Base-by-base conservation (phyloP, 2,329 filamentous ascomycete species). In the Lasiodiplodia citricola region DNA sequence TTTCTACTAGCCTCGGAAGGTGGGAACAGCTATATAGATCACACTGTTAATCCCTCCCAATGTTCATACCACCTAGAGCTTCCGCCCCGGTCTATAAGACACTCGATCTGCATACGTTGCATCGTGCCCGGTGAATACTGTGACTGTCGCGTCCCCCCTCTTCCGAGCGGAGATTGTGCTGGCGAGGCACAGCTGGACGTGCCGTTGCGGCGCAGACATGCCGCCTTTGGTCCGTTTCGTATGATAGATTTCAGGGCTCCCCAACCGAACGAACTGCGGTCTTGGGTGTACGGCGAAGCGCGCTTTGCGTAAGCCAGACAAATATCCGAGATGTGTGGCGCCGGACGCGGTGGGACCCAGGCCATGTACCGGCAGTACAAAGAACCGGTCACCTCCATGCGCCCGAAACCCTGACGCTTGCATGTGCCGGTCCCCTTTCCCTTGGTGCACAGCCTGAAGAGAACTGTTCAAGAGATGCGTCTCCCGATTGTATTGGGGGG, bases 1-100 rank as follows among this genome's bases (percentile, higher is more conserved):
- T 18, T 16, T 16, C 51, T 64, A 51, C 60, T 51, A 11, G n/a
- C 18, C 11, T n/a, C 25, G 60, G 60, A 64, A 64, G 60, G 60
- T 52, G 21, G 11, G 4, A 47, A 4, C 23, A n/a, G 8, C 57
- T 23, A n/a, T 23, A n/a, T 13, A 44, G 14, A 25, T 38, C 35
- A 28, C 21, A 16, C 21, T 25, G 16, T 31, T 35, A n/a, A 18
- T 18, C 44, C 14, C 7, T 4, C 23, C 11, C 38, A 47, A 47
- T 47, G 18, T 13, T 13, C 21, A 10, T 16, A 37, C 50, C 16
- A 35, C 18, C 25, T 52, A 7, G 10, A 13, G 44, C 16, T 52
- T 23, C 25, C 41, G 28, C 10, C 21, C 18, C 7, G 14, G 16
- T 3, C 13, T 7, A 51, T 18, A 47, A 10, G 44, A 51, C 16